Conservation (phyloP, 2,329 filamentous ascomycete species). For the Sclerotinia borealis region DNA sequence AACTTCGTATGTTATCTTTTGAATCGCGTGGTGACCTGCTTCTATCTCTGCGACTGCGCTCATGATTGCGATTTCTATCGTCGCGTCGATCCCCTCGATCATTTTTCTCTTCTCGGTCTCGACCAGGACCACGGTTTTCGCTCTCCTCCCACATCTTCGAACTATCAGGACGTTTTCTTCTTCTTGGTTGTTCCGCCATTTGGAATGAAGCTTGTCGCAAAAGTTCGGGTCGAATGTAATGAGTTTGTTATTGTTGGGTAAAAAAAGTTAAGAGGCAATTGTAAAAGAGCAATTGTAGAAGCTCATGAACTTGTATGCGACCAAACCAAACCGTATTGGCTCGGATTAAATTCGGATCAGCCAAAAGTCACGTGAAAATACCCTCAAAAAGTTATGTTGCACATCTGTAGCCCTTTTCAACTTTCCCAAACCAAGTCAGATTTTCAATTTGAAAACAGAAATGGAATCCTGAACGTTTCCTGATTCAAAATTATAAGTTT, state of each 20-base stretch:
- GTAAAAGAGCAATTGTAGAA: background rate
- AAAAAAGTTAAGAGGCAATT: background rate
- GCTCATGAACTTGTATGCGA: background rate
- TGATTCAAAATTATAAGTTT: background rate
- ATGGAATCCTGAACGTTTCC: background rate
- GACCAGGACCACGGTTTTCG: conserved; percentile 24
- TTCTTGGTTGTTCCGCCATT: conserved; percentile 49
- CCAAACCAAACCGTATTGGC: background rate
- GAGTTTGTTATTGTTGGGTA: background rate
- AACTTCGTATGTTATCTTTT: conserved; percentile 18
- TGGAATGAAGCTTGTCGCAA: background rate
- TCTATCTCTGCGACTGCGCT: conserved; percentile 34
- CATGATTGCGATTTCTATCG: conserved; percentile 29
- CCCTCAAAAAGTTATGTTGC: background rate
- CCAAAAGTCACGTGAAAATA: background rate
- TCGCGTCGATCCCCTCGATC: conserved; percentile 33
- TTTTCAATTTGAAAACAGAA: background rate
- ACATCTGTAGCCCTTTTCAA: background rate
- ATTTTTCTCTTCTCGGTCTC: conserved; percentile 37
- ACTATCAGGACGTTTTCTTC: conserved; percentile 48
- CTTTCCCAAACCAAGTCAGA: background rate
- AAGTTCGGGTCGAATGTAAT: background rate
- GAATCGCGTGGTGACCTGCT: conserved; percentile 27
- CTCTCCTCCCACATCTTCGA: conserved; percentile 56
- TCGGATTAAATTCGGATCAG: background rate